Base-by-base conservation (phyloP, 768 basidiomycete genomes). In the Boletus rufocinnamomeus region DNA sequence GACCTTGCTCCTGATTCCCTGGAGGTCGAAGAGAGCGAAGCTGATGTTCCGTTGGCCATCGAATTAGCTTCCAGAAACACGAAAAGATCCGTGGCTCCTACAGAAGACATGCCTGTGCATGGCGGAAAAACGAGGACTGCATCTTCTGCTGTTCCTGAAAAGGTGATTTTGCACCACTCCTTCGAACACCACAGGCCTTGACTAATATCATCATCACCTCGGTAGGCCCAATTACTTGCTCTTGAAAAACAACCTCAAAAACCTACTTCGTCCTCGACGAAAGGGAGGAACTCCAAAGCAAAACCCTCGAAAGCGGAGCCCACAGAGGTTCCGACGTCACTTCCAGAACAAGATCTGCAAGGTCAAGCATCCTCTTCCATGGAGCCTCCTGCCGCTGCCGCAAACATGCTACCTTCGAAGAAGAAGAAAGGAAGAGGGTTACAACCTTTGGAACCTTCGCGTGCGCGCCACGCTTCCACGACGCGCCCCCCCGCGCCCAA, bases 281-380 rank as follows among this genome's bases (percentile, higher is more conserved):
- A 63, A 40, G 58, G 58, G 30, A 69, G 51, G 51, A 49, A 54
- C 27, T 38, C 49, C 25, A 61, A 21, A 59, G 57, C 9, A 47
- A 65, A 55, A 34, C 30, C 49, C 27, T 55, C 59, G 6, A 70
- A 66, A 50, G 43, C 21, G 34, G 78, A 79, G 56, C 66, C 56
- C 47, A 66, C 64, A 10, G 73, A 79, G 53, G 70, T 87, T 14
- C 85, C 85, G 7, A 86, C 86, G 0, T 89, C 87, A 19, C 73
- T 83, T 45, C 84, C 86, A 4, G 80, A 81, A 40, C 81, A 86
- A 66, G 82, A 84, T 44, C 64, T 67, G 35, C 64, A 62, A 17
- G 45, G 34, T 19, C 58, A 65, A n/a, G 28, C 57, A 7, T 48
- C 40, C 13, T 54, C 63, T 45, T 53, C 53, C 35, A 56, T 17